Percentiles rank a stretch among this genome's conserved stretches.
These are phyloP conservation scores for Deinandra increscens DNA, from an alignment of 129 eudicot species.

Conservation along the genomic window DNA sequence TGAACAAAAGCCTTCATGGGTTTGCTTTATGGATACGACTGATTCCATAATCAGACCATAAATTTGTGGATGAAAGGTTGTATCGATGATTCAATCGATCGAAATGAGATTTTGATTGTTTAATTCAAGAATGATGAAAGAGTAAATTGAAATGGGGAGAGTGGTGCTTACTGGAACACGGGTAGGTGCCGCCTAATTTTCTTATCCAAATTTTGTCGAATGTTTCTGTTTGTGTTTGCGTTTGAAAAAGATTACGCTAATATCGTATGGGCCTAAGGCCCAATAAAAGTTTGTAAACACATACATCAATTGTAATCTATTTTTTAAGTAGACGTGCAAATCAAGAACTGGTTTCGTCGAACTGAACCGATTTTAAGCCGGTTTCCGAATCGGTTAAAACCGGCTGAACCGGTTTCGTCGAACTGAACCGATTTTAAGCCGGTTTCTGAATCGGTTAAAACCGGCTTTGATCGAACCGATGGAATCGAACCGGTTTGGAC, in stretches of 20 bases:
- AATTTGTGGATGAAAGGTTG: background rate
- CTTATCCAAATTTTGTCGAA: constrained; percentile 30
- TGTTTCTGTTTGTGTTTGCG: background rate
- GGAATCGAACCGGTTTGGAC: too few species aligned
- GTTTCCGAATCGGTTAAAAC: too few species aligned
- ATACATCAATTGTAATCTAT: too few species aligned
- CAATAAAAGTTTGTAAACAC: too few species aligned
- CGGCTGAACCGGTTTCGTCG: too few species aligned
- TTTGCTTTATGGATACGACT: constrained; percentile 48
- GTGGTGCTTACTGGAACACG: constrained; percentile 26
- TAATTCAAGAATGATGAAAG: background rate
- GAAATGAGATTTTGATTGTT: background rate
- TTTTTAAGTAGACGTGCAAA: too few species aligned
- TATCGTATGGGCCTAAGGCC: too few species aligned
- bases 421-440: too few species aligned
- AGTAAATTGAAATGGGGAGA: background rate
- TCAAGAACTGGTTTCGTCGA: too few species aligned
- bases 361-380: too few species aligned
- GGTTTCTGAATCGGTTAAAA: too few species aligned
- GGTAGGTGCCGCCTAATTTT: constrained; percentile 31
- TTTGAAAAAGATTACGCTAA: background rate
- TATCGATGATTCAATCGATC: background rate
- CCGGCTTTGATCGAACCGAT: too few species aligned
- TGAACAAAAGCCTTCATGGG: constrained; percentile 55
- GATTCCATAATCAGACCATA: constrained; percentile 51